A percentile compares a stretch with the other conserved stretches of the same genome.
phyloP scores from a whole-genome alignment of 345 rosid species.

The Crucihimalaya himalaica region DNA sequence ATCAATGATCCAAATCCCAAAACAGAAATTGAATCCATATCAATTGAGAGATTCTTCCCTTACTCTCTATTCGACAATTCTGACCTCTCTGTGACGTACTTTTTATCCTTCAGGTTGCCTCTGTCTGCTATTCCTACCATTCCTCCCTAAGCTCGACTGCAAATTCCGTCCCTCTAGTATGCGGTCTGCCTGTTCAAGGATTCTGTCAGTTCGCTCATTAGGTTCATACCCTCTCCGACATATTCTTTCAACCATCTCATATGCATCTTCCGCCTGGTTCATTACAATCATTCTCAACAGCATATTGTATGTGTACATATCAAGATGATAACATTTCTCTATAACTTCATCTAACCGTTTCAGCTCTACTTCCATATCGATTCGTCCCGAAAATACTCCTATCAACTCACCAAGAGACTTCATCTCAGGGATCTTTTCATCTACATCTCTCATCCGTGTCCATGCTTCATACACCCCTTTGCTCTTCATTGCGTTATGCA shows the following conservation, averaged over 20 bases:
- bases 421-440: slow-evolving; percentile 46
- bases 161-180: slow-evolving; percentile 38
- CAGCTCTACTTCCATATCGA: slow-evolving; percentile 39
- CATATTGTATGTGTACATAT: slow-evolving; percentile 63
- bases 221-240: slow-evolving; percentile 62
- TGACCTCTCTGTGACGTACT: slow-evolving; percentile 8
- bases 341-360: slow-evolving; percentile 53
- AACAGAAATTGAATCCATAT: slow-evolving; percentile 6
- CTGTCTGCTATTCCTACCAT: slow-evolving; percentile 37
- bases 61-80: background rate
- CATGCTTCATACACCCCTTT: slow-evolving; percentile 60
- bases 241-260: slow-evolving; percentile 48
- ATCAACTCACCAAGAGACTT: slow-evolving; percentile 61
- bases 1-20: slow-evolving; percentile 11
- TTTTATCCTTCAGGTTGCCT: slow-evolving; percentile 15
- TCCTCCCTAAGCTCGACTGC: slow-evolving; percentile 42
- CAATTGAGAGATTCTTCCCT: slow-evolving; percentile 2
- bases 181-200: slow-evolving; percentile 45
- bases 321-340: slow-evolving; percentile 61
- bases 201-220: slow-evolving; percentile 55
- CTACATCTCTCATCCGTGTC: slow-evolving; percentile 47
- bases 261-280: slow-evolving; percentile 49
- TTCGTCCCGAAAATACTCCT: slow-evolving; percentile 57
- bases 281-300: slow-evolving; percentile 51
- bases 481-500: slow-evolving; percentile 54